Conservation (phyloP, 495 filamentous ascomycete genomes). For the Aspergillus affinis region DNA sequence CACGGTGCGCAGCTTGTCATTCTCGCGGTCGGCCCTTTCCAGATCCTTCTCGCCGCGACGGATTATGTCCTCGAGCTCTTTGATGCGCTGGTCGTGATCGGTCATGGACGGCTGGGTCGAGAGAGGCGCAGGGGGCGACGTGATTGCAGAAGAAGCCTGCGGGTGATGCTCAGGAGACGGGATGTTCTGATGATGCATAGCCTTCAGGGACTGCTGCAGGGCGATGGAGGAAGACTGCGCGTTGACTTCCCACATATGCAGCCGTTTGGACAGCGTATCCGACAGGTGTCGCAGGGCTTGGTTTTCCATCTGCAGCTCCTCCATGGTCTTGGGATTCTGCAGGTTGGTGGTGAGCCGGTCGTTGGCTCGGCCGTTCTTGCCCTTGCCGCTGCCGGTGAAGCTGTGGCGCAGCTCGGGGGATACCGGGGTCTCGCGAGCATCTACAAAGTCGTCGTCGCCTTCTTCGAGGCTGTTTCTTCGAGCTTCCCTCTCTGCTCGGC, state of each 20-base stretch:
- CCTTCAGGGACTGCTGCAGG: conserved; percentile 74
- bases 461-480: conserved; percentile 49
- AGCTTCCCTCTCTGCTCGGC: conserved; percentile 66
- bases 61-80: conserved; percentile 46
- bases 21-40: conserved; percentile 59
- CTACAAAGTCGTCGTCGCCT: conserved; percentile 80
- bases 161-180: conserved; percentile 37
- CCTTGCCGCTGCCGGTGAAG: conserved; percentile 22
- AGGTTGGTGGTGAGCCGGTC: conserved; percentile 32
- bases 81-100: conserved; percentile 44
- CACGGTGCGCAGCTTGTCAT: conserved; percentile 66
- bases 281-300: conserved; percentile 68
- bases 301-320: conserved; percentile 84
- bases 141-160: conserved; percentile 26
- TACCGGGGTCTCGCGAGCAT: conserved; percentile 72
- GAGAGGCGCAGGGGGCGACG: conserved; percentile 26
- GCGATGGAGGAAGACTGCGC: conserved; percentile 78
- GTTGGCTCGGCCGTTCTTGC: conserved; percentile 21
- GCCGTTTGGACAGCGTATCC: conserved; percentile 72
- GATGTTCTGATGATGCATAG: conserved; percentile 55
- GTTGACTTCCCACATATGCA: conserved; percentile 83
- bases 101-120: conserved; percentile 23
- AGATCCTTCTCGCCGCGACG: conserved; percentile 53
- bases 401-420: conserved; percentile 48
- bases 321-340: conserved; percentile 58